phyloP scores from a whole-genome alignment of 2,329 filamentous ascomycete genomes.

The Pseudogymnoascus sp. region DNA sequence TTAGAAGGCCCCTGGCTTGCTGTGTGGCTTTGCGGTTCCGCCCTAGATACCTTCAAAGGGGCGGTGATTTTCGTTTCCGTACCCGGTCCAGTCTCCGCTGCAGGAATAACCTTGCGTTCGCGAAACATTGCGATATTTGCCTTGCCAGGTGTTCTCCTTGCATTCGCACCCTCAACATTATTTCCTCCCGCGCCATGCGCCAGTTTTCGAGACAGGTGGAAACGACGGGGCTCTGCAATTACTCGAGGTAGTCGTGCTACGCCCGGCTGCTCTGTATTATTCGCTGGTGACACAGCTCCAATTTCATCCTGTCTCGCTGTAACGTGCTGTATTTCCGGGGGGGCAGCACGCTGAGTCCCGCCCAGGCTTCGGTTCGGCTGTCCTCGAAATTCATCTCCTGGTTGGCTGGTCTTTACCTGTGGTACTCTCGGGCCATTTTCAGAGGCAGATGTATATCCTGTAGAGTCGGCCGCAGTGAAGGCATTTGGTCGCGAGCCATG shows the following conservation, averaged over 20 bases:
- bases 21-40: slow-evolving; percentile 15
- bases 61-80: background rate
- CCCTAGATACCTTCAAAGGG: background rate
- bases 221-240: slow-evolving; percentile 37
- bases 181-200: slow-evolving; percentile 27
- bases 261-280: background rate
- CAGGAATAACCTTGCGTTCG: slow-evolving; percentile 8
- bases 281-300: slow-evolving; percentile 1
- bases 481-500: background rate
- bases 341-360: background rate
- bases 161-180: background rate
- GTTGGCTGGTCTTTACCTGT: slow-evolving; percentile 1
- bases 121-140: slow-evolving; percentile 2
- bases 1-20: slow-evolving; percentile 32
- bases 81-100: background rate
- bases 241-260: background rate
- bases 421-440: slow-evolving; percentile 8
- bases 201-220: slow-evolving; percentile 46
- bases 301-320: background rate
- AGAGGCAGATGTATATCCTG: background rate
- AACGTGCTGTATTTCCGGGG: background rate
- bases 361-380: slow-evolving; percentile 1
- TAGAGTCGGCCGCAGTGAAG: background rate
- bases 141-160: background rate
- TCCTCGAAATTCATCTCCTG: slow-evolving; percentile 7